Percentiles rank a stretch among this genome's conserved stretches.
Evolutionary conservation across 805 yeast species (phyloP).

Genomic region (Kuraishia floccosa): DNA sequence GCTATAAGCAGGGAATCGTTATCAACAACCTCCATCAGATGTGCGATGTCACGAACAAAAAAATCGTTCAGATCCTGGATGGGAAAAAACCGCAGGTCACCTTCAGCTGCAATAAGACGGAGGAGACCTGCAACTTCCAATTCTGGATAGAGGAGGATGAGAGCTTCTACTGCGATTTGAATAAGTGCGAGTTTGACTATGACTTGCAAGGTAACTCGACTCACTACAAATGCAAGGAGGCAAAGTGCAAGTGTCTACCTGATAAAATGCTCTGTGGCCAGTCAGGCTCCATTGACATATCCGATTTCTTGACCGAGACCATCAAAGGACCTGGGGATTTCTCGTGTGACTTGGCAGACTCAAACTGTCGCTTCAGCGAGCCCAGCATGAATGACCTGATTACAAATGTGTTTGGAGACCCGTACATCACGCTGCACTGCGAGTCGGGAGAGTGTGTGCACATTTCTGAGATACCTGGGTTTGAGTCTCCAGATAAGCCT

Average conservation of each 20-base stretch:
- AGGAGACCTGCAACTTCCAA: conserved; percentile 72
- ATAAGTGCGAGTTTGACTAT: conserved; percentile 58
- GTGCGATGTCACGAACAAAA: conserved; percentile 89
- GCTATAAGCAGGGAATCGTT: conserved; percentile 76
- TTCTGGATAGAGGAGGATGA: conserved; percentile 92
- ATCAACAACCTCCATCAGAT: conserved; percentile 77
- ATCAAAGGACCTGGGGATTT: conserved; percentile 92
- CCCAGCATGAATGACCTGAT: conserved; percentile 95
- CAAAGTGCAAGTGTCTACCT: conserved; percentile 84
- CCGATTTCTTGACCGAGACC: conserved; percentile 84
- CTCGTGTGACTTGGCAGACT: conserved; percentile 55
- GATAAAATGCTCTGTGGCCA: conserved; percentile 92
- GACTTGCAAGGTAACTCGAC: conserved; percentile 56
- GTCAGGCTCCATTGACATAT: conserved; percentile 85
- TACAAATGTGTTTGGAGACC: conserved; percentile 89
- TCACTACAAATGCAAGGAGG: conserved; percentile 65
- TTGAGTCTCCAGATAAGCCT: conserved; percentile 49
- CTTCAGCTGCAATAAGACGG: conserved; percentile 69
- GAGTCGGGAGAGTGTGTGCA: conserved; percentile 87
- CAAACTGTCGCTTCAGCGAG: conserved; percentile 73
- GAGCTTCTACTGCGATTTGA: conserved; percentile 80
- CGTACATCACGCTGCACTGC: conserved; percentile 73
- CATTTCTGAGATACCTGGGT: conserved; percentile 88
- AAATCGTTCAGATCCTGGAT: conserved; percentile 67
- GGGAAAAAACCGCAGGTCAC: conserved; percentile 89